Evolutionary conservation across 1,284 basidiomycete genomes (phyloP).

Genomic region (Amylostereum areolatum): DNA sequence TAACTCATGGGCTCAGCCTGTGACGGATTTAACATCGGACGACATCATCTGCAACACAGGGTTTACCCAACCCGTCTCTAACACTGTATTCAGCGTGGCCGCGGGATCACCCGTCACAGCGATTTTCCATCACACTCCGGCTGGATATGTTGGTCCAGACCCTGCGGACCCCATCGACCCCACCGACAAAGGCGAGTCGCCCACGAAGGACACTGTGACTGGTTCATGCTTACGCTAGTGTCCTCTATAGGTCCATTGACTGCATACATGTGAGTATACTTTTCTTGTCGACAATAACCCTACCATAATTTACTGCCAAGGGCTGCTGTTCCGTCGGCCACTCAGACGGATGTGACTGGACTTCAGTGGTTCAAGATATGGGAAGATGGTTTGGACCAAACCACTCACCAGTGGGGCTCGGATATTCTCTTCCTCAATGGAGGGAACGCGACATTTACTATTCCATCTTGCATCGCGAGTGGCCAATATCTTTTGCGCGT

Average conservation of each 20-base stretch:
- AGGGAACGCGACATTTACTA: slow-evolving; percentile 46
- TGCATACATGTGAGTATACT: slow-evolving; percentile 40
- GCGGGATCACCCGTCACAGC: slow-evolving; percentile 31
- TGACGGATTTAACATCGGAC: slow-evolving; percentile 48
- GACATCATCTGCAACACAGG: slow-evolving; percentile 56
- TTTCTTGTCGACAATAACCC: too few relatives aligned
- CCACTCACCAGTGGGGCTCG: slow-evolving; percentile 36
- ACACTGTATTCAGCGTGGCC: background rate
- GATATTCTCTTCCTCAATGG: slow-evolving; percentile 45
- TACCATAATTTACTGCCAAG: too few relatives aligned
- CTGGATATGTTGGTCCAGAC: slow-evolving; percentile 37
- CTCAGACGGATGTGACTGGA: slow-evolving; percentile 41
- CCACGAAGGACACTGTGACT: too few relatives aligned
- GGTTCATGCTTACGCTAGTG: too few relatives aligned
- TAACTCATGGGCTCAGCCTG: too few relatives aligned
- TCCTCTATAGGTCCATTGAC: slow-evolving; percentile 36
- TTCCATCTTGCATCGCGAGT: slow-evolving; percentile 41
- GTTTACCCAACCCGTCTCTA: background rate
- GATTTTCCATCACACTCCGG: slow-evolving; percentile 48
- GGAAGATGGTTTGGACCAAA: slow-evolving; percentile 37
- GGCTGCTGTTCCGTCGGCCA: slow-evolving; percentile 38
- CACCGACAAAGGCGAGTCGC: slow-evolving; percentile 35
- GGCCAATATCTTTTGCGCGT: slow-evolving; percentile 48
- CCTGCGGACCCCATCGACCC: slow-evolving; percentile 45
- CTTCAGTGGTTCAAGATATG: slow-evolving; percentile 49